These are phyloP conservation scores for Heritiera fomes DNA, from an alignment of 345 rosid genomes.

Conservation along the genomic window DNA sequence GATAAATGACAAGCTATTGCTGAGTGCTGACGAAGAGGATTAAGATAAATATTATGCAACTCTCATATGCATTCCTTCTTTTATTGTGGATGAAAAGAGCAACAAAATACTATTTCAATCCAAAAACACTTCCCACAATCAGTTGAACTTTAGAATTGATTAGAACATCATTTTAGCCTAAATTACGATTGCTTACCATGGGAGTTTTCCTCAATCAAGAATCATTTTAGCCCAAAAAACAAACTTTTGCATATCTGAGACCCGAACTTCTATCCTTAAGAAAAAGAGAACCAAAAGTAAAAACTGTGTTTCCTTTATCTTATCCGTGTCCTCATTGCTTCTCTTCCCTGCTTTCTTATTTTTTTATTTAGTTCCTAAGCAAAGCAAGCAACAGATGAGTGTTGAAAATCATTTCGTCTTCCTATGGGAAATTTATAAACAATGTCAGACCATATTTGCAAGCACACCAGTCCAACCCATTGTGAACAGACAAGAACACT, in stretches of 20 bases:
- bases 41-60: no score
- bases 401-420: background rate
- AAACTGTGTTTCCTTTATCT: background rate
- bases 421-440: background rate
- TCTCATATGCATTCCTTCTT: background rate
- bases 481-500: background rate
- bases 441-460: background rate
- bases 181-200: background rate
- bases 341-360: background rate
- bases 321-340: background rate
- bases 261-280: background rate
- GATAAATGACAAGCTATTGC: no score
- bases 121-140: background rate
- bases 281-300: background rate
- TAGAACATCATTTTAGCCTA: conserved; percentile 4
- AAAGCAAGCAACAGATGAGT: background rate
- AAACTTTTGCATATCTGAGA: background rate
- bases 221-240: no score
- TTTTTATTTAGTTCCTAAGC: background rate
- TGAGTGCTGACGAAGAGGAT: no score
- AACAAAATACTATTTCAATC: background rate
- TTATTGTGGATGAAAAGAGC: background rate
- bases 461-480: background rate
- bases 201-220: background rate
- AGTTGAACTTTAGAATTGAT: background rate